phyloP scores from a whole-genome alignment of 768 basidiomycete species.

The Crepidotus variabilis region DNA sequence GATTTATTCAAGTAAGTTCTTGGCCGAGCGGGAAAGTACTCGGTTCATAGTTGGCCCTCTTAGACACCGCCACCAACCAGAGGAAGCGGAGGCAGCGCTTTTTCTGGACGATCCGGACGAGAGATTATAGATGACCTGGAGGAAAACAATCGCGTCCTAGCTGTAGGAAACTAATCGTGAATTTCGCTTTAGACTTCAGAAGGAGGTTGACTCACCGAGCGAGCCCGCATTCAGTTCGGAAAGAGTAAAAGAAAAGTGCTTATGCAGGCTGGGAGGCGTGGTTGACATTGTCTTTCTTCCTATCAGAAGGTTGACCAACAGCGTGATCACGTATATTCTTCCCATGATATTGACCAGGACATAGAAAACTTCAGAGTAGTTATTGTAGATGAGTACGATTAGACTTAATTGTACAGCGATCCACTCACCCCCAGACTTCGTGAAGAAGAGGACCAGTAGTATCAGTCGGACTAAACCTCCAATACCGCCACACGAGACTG shows the following conservation, averaged over 20 bases:
- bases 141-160: neutral
- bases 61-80: neutral
- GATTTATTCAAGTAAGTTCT: neutral
- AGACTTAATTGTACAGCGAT: neutral
- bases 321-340: constrained; percentile 18
- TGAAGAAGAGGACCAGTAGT: constrained; percentile 16
- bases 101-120: neutral
- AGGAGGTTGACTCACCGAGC: constrained; percentile 9
- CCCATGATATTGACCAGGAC: constrained; percentile 18
- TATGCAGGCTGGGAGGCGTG: constrained; percentile 9
- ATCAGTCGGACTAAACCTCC: constrained; percentile 17
- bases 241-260: constrained; percentile 10
- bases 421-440: constrained; percentile 14
- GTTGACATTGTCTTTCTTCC: constrained; percentile 15
- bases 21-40: too few relatives aligned
- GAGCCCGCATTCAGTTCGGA: constrained; percentile 9
- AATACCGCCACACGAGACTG: constrained; percentile 19
- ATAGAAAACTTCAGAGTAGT: constrained; percentile 14
- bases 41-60: too few relatives aligned
- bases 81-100: neutral
- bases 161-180: neutral
- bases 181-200: neutral
- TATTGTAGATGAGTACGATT: neutral
- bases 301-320: constrained; percentile 20
- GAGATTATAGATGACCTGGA: neutral